Evolutionary conservation across 176 grass and related monocot genomes (phyloP).

Genomic region (Carex littledalei): DNA sequence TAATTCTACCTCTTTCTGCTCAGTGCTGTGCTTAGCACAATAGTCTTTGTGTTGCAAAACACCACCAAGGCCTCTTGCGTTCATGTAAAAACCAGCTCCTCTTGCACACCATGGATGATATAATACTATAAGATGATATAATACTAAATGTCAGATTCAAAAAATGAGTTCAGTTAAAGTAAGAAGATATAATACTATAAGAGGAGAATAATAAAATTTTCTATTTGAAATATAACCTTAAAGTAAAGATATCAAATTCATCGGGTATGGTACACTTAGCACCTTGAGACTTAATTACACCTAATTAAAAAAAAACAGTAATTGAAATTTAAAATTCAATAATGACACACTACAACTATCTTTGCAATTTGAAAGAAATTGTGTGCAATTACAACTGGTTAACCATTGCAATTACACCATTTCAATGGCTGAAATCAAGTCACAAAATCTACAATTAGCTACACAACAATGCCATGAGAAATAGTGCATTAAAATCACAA

Average conservation of each 20-base stretch:
- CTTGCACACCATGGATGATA: slow-evolving; percentile 79
- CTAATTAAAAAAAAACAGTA: too few species aligned
- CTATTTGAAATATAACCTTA: background rate
- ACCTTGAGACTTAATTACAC: too few species aligned
- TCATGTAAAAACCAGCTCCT: slow-evolving; percentile 88
- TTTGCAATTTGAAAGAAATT: too few species aligned
- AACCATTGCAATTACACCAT: too few species aligned
- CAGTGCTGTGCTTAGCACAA: slow-evolving; percentile 64
- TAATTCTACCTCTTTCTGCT: slow-evolving; percentile 64
- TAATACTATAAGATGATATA: too few species aligned
- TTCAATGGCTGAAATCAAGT: too few species aligned
- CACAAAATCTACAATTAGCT: too few species aligned
- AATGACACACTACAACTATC: too few species aligned
- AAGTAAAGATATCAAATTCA: background rate
- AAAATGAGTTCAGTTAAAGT: slow-evolving; percentile 10
- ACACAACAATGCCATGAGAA: too few species aligned
- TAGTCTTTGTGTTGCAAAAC: slow-evolving; percentile 67
- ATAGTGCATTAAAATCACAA: too few species aligned
- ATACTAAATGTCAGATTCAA: slow-evolving; percentile 23
- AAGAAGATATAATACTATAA: background rate
- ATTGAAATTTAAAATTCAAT: too few species aligned
- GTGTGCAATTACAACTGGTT: too few species aligned
- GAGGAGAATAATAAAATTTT: background rate
- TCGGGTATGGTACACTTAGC: background rate
- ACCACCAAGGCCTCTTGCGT: slow-evolving; percentile 52